Evolutionary conservation across 140 eudicot genomes (phyloP).

Genomic region (Erigeron philadelphicus): DNA sequence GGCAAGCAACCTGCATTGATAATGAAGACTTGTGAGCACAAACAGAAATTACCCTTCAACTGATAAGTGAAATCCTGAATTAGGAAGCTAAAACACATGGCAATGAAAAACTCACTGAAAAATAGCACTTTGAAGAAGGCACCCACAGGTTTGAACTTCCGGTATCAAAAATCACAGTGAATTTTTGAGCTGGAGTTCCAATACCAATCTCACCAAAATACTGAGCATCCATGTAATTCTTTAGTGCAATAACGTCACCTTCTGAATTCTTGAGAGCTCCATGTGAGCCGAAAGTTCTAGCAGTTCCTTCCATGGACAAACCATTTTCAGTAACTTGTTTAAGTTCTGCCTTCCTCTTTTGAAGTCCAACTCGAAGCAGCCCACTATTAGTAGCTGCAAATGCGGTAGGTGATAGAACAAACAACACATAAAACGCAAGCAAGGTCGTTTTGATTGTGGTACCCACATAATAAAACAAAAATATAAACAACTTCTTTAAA

Average conservation of each 20-base stretch:
- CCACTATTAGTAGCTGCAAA: conserved; percentile 38
- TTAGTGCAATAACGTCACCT: conserved; percentile 42
- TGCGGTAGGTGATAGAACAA: conserved; percentile 33
- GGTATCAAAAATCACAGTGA: conserved; percentile 74
- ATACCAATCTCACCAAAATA: conserved; percentile 75
- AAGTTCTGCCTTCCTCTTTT: conserved; percentile 37
- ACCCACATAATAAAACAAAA: too few species aligned
- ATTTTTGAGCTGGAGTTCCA: conserved; percentile 74
- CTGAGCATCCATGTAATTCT: conserved; percentile 77
- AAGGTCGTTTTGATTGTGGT: conserved; percentile 29
- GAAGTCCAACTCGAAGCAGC: conserved; percentile 46
- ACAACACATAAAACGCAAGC: conserved; percentile 31
- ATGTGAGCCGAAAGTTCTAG: conserved; percentile 28
- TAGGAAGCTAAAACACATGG: conserved; percentile 4
- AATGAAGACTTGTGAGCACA: conserved; percentile 7
- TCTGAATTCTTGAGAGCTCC: conserved; percentile 31
- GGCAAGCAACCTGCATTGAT: conserved; percentile 61
- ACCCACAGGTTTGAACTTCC: conserved; percentile 84
- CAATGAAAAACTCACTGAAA: conserved; percentile 53
- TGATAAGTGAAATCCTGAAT: conserved; percentile 15
- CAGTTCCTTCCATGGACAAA: conserved; percentile 37
- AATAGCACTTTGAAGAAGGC: conserved; percentile 69
- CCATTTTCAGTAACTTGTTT: conserved; percentile 33
- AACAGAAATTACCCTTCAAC: conserved; percentile 13
- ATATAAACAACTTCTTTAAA: conserved; percentile 1